Percentiles rank a stretch among this genome's conserved stretches.
Conservation (phyloP, 495 filamentous ascomycete species). For the Podospora didyma region DNA sequence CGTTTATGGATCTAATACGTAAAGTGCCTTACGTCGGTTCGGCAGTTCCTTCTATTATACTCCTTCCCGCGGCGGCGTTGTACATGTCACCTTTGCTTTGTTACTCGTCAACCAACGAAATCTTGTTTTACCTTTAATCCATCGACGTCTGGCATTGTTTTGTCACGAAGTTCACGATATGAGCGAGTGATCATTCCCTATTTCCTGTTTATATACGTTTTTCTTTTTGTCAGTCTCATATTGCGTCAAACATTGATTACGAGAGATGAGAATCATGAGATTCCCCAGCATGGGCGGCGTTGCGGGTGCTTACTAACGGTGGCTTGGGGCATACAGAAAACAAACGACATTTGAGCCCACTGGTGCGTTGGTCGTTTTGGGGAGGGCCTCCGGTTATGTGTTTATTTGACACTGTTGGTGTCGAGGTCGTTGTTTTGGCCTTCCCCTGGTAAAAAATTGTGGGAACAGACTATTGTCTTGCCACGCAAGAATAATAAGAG, state of each 20-base stretch:
- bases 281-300: constrained; percentile 19
- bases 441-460: too few species aligned
- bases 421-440: too few species aligned
- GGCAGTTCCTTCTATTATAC: neutral
- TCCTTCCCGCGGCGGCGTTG: neutral
- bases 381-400: too few species aligned
- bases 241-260: constrained; percentile 9
- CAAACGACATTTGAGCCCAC: neutral
- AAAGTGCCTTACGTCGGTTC: too few species aligned
- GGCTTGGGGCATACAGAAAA: constrained; percentile 2
- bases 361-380: too few species aligned
- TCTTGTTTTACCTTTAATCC: neutral
- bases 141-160: neutral
- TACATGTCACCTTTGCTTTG: neutral
- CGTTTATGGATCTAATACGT: too few species aligned
- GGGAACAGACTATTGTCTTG: too few species aligned
- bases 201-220: constrained; percentile 13
- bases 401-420: too few species aligned
- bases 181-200: constrained; percentile 5
- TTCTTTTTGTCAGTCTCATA: neutral
- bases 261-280: constrained; percentile 23
- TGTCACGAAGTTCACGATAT: constrained; percentile 16
- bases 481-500: too few species aligned
- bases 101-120: neutral
- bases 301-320: constrained; percentile 8